Evolutionary conservation across 1,139 yeast species (phyloP).

Genomic region (Hyphopichia khmerensis): DNA sequence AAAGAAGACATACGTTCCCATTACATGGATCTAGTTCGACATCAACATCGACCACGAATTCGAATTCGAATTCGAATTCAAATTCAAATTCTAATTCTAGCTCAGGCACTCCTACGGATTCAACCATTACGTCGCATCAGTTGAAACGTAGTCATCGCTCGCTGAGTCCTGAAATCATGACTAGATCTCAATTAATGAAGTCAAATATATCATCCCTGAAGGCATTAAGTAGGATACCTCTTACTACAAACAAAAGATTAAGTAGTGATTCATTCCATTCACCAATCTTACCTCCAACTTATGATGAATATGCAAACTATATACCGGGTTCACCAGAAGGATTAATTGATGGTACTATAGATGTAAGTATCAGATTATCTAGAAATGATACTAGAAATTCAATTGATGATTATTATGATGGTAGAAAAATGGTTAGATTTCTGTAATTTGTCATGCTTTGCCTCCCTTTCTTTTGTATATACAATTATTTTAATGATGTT

Average conservation of each 20-base stretch:
- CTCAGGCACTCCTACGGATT: too few relatives aligned
- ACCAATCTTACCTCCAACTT: background rate
- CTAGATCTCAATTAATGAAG: conserved; percentile 1
- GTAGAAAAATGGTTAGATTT: background rate
- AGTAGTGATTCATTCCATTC: background rate
- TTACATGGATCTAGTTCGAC: too few relatives aligned
- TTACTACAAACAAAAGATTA: background rate
- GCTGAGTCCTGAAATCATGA: background rate
- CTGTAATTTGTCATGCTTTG: background rate
- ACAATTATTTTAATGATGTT: background rate
- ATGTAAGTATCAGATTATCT: background rate
- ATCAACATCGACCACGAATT: too few relatives aligned
- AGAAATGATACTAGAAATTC: background rate
- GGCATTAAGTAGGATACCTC: background rate
- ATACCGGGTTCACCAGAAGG: too few relatives aligned
- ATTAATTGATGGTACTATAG: conserved; percentile 1
- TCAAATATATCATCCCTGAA: conserved; percentile 2
- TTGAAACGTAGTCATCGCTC: background rate
- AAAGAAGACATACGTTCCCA: background rate
- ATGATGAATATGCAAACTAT: too few relatives aligned
- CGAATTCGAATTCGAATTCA: too few relatives aligned
- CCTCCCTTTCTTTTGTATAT: background rate
- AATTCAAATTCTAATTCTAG: too few relatives aligned
- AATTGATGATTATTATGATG: background rate
- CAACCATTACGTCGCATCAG: too few relatives aligned